These are phyloP conservation scores for Massariosphaeria phaeospora DNA, from an alignment of 495 filamentous ascomycete species.

Conservation along the genomic window DNA sequence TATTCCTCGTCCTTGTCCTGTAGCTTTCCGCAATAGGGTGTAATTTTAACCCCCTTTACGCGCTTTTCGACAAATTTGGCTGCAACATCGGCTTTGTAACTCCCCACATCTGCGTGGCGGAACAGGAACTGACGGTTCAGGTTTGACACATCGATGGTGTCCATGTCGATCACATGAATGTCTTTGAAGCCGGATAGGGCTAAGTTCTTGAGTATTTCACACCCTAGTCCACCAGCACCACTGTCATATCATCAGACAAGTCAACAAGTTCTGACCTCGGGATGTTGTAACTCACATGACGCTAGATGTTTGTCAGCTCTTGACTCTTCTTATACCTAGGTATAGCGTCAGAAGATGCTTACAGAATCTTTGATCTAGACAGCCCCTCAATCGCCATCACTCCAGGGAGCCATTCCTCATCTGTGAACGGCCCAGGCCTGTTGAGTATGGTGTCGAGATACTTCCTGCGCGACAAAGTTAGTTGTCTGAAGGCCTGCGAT, in stretches of 20 bases:
- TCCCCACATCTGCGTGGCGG: conserved; percentile 84
- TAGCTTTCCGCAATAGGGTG: conserved; percentile 86
- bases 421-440: conserved; percentile 71
- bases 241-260: conserved; percentile 42
- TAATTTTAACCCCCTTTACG: conserved; percentile 86
- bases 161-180: conserved; percentile 99
- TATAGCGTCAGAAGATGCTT: too few species aligned
- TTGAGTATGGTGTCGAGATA: conserved; percentile 74
- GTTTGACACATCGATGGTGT: conserved; percentile 98
- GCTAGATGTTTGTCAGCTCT: conserved; percentile 32
- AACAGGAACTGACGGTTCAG: conserved; percentile 98
- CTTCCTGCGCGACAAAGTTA: conserved; percentile 50
- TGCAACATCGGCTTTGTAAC: conserved; percentile 88
- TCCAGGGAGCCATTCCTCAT: conserved; percentile 62
- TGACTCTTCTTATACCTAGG: too few species aligned
- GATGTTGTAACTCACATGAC: conserved; percentile 49
- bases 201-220: conserved; percentile 95
- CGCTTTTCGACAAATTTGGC: conserved; percentile 84
- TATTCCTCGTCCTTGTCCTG: conserved; percentile 97
- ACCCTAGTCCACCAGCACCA: conserved; percentile 91
- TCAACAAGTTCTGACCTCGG: neutral
- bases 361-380: conserved; percentile 66
- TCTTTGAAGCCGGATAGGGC: conserved; percentile 93
- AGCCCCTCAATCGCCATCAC: conserved; percentile 56
- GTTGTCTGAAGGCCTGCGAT: neutral